These are phyloP conservation scores for Hsuehochloa calcarea DNA, from an alignment of 176 grass and related monocot species.

Conservation along the genomic window DNA sequence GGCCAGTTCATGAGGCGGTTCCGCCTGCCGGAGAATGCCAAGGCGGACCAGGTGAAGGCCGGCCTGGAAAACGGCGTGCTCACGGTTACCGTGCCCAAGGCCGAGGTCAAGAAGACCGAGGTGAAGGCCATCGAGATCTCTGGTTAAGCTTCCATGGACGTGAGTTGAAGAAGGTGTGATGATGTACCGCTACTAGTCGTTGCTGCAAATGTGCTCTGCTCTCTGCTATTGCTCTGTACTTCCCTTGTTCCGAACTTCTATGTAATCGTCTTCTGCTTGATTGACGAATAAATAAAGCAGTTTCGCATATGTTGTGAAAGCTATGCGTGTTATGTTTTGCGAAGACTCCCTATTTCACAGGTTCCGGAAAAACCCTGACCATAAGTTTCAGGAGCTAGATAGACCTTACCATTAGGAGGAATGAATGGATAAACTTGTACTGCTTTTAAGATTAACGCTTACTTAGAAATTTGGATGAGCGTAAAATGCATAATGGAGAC, in stretches of 20 bases:
- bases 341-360: background rate
- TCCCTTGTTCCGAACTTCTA: background rate
- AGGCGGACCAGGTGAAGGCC: conserved; percentile 45
- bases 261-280: background rate
- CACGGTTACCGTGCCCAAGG: conserved; percentile 54
- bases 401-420: too few relatives aligned
- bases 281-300: background rate
- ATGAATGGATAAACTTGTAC: too few relatives aligned
- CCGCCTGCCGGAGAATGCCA: conserved; percentile 50
- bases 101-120: conserved; percentile 32
- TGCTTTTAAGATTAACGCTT: too few relatives aligned
- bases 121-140: conserved; percentile 54
- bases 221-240: background rate
- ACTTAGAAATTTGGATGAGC: background rate
- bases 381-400: too few relatives aligned
- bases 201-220: background rate
- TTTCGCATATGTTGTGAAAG: background rate
- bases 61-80: conserved; percentile 55
- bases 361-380: too few relatives aligned
- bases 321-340: background rate
- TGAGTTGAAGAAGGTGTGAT: background rate
- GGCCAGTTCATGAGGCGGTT: conserved; percentile 44
- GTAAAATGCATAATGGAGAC: too few relatives aligned
- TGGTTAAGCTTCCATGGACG: background rate
- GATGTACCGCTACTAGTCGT: background rate